phyloP scores from a whole-genome alignment of 208 protist genomes.

The Willaertia magna region DNA sequence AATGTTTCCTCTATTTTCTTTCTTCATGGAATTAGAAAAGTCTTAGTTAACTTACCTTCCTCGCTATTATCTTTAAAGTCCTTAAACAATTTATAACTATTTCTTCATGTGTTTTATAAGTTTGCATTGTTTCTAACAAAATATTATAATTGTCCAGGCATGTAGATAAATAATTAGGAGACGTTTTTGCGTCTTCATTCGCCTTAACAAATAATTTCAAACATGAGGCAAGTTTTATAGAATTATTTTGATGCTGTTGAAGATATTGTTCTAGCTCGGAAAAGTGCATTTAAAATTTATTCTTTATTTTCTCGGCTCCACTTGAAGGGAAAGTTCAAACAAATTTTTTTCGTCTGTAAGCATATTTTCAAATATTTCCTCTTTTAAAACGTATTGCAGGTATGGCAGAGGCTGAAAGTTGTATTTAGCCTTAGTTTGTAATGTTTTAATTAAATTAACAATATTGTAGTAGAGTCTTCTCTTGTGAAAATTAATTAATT shows the following conservation, averaged over 20 bases:
- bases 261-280: no score
- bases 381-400: not conserved
- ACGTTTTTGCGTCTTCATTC: not conserved
- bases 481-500: constrained; percentile 30
- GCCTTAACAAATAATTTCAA: not conserved
- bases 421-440: not conserved
- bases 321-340: not conserved
- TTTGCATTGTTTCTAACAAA: no score
- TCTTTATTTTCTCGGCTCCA: not conserved
- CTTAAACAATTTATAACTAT: not conserved
- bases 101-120: not conserved
- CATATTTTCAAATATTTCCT: not conserved
- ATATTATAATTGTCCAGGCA: no score
- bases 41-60: not conserved
- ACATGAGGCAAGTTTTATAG: no score
- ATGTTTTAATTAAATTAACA: not conserved
- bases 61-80: not conserved
- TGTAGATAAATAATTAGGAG: no score
- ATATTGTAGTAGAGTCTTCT: not conserved
- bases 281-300: no score
- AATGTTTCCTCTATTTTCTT: not conserved
- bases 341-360: not conserved
- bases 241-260: no score
- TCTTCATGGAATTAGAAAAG: not conserved
- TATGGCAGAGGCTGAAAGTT: not conserved